Conservation (phyloP, 176 grass and related monocot genomes). For the Triticum monococcum region DNA sequence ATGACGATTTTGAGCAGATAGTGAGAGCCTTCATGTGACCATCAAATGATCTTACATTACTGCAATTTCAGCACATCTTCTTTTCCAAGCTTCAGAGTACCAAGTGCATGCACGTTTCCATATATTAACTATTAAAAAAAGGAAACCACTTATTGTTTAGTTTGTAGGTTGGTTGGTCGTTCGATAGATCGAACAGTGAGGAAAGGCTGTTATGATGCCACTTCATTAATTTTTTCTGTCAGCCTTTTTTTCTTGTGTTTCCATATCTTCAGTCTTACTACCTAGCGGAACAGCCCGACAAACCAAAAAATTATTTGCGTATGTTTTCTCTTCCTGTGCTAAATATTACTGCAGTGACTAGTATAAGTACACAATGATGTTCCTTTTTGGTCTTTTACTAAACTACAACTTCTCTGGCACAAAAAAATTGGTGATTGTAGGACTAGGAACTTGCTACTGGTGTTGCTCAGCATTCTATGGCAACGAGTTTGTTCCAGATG, state of each 20-base stretch:
- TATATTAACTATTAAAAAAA: neutral
- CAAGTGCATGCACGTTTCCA: neutral
- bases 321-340: neutral
- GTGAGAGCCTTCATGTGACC: constrained; percentile 6
- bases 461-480: neutral
- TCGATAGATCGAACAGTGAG: too few relatives aligned
- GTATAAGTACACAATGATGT: neutral
- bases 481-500: too few relatives aligned
- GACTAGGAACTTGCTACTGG: neutral
- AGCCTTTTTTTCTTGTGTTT: too few relatives aligned
- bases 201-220: too few relatives aligned
- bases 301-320: neutral
- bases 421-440: neutral
- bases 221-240: too few relatives aligned
- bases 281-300: neutral
- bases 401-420: neutral
- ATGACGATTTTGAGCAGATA: neutral
- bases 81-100: neutral
- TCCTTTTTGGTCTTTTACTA: neutral
- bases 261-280: neutral
- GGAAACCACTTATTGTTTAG: too few relatives aligned
- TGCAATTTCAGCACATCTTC: neutral
- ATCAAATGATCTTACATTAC: neutral
- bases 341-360: too few relatives aligned
- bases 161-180: too few relatives aligned